phyloP scores from a whole-genome alignment of 2,329 filamentous ascomycete species.

The Ceratocystis eucalypticola region DNA sequence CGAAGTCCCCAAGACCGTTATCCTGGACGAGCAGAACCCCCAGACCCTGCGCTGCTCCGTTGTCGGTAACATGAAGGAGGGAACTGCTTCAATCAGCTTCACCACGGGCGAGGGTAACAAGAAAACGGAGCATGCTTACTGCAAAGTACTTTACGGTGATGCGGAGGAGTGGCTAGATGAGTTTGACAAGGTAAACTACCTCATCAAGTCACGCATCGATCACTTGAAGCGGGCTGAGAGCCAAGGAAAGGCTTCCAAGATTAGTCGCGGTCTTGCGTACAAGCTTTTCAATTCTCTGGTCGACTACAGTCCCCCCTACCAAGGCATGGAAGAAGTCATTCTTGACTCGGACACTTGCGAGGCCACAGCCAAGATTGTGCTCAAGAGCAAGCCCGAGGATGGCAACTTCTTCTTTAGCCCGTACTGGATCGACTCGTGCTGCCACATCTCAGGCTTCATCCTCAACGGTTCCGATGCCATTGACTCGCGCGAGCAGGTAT shows the following conservation, averaged over 20 bases:
- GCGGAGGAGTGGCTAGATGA: slow-evolving; percentile 47
- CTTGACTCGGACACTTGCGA: slow-evolving; percentile 39
- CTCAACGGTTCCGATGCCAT: slow-evolving; percentile 45
- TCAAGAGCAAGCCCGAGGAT: slow-evolving; percentile 35
- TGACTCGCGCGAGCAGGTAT: slow-evolving; percentile 41
- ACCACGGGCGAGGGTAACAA: slow-evolving; percentile 46
- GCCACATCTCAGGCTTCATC: slow-evolving; percentile 48
- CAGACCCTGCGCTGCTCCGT: slow-evolving; percentile 50
- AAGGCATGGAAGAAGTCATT: slow-evolving; percentile 46
- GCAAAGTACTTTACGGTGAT: slow-evolving; percentile 48
- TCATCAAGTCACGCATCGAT: slow-evolving; percentile 51
- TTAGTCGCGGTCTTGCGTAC: slow-evolving; percentile 64
- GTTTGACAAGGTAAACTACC: slow-evolving; percentile 54
- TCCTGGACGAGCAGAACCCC: slow-evolving; percentile 36
- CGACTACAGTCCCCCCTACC: slow-evolving; percentile 41
- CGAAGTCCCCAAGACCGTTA: slow-evolving; percentile 57
- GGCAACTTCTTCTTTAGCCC: slow-evolving; percentile 44
- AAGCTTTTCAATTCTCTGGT: slow-evolving; percentile 49
- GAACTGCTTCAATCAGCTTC: slow-evolving; percentile 43
- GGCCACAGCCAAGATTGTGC: slow-evolving; percentile 38
- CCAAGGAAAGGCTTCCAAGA: slow-evolving; percentile 54
- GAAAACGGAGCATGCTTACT: slow-evolving; percentile 47
- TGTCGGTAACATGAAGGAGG: slow-evolving; percentile 43
- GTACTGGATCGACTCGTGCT: slow-evolving; percentile 46
- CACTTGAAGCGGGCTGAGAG: slow-evolving; percentile 46